These are phyloP conservation scores for Cinnamomum micranthum DNA, from an alignment of 164 flowering plant species.

Conservation along the genomic window DNA sequence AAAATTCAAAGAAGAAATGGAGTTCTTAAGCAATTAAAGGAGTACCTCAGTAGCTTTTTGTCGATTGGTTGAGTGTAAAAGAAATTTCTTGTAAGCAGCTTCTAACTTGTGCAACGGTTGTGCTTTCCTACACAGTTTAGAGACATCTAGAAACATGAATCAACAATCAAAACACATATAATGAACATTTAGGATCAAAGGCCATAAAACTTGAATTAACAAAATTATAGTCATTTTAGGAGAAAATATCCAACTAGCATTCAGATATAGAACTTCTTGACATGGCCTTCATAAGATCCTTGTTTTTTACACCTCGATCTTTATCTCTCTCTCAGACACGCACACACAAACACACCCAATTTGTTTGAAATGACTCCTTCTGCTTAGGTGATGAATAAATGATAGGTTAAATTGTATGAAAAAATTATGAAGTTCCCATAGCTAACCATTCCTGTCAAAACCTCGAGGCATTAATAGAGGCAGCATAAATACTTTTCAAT, in stretches of 20 bases:
- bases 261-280: not conserved
- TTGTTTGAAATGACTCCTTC: too few species aligned
- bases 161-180: not conserved
- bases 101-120: conserved; percentile 67
- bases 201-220: not conserved
- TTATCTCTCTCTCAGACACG: not conserved
- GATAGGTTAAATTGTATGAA: too few species aligned
- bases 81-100: conserved; percentile 64
- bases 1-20: not conserved
- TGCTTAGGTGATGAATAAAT: too few species aligned
- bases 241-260: not conserved
- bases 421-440: too few species aligned
- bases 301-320: not conserved
- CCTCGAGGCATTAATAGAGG: too few species aligned
- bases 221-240: too few species aligned
- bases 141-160: not conserved
- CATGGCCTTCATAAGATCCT: too few species aligned
- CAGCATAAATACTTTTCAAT: too few species aligned
- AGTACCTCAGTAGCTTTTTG: conserved; percentile 49
- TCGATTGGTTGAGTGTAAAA: conserved; percentile 58
- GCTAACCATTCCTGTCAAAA: too few species aligned
- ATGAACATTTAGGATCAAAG: not conserved
- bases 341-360: not conserved
- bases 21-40: not conserved
- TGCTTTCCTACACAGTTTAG: conserved; percentile 48